Evolutionary conservation across 495 filamentous ascomycete species (phyloP).

Genomic region (Geopyxis carbonaria): DNA sequence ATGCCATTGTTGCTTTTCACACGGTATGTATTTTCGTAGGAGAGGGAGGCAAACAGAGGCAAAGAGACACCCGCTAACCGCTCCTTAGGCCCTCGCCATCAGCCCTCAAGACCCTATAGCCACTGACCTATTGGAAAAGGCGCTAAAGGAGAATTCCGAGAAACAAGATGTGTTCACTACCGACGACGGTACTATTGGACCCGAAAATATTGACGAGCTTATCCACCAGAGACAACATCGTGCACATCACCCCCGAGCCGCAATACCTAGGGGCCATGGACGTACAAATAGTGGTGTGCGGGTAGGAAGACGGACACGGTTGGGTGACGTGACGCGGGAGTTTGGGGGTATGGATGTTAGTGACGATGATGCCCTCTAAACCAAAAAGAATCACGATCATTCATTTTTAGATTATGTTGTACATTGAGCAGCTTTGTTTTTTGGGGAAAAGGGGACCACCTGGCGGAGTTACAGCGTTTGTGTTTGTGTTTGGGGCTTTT

Average conservation of each 20-base stretch:
- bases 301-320: slow-evolving; percentile 12
- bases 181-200: slow-evolving; percentile 19
- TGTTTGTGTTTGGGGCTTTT: too few species aligned
- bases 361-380: slow-evolving; percentile 19
- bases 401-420: too few species aligned
- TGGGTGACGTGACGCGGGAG: slow-evolving; percentile 23
- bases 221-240: slow-evolving; percentile 12
- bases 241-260: slow-evolving; percentile 12
- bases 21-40: slow-evolving; percentile 8
- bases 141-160: slow-evolving; percentile 48
- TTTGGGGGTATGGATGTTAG: slow-evolving; percentile 22
- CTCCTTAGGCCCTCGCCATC: slow-evolving; percentile 60
- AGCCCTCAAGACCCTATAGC: slow-evolving; percentile 55
- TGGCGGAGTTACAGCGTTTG: too few species aligned
- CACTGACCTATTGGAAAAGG: slow-evolving; percentile 56
- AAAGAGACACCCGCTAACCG: too few species aligned
- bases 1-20: slow-evolving; percentile 40
- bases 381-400: too few species aligned
- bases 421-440: too few species aligned
- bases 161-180: slow-evolving; percentile 16
- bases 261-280: slow-evolving; percentile 12
- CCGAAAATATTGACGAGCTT: slow-evolving; percentile 17
- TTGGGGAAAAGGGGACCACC: too few species aligned
- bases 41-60: slow-evolving; percentile 12
- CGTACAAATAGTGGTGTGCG: slow-evolving; percentile 5